phyloP scores from a whole-genome alignment of 768 basidiomycete genomes.

The Boletus vinaceobasis region DNA sequence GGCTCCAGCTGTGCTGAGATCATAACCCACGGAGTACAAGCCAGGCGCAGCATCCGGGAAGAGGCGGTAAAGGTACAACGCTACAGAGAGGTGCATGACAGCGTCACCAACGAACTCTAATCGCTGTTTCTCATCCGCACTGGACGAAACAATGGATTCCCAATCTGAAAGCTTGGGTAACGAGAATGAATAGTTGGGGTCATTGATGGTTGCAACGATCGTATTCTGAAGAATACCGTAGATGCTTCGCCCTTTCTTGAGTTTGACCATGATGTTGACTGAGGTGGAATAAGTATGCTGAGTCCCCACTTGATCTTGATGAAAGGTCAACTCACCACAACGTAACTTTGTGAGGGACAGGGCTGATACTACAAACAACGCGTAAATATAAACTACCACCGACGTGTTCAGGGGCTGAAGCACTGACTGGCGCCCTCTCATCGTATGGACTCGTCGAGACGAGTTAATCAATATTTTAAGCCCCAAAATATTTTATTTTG shows the following conservation, averaged over 20 bases:
- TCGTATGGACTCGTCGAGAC: too few species aligned
- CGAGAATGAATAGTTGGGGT: conserved; percentile 26
- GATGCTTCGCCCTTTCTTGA: conserved; percentile 13
- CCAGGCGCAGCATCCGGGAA: conserved; percentile 32
- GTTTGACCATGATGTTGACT: conserved; percentile 17
- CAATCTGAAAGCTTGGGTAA: conserved; percentile 28
- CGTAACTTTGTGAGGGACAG: too few species aligned
- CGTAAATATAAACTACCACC: too few species aligned
- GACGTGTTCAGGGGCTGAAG: too few species aligned
- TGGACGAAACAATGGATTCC: conserved; percentile 28
- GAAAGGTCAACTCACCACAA: too few species aligned
- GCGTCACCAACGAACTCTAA: conserved; percentile 49
- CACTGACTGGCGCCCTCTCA: too few species aligned
- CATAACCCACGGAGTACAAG: conserved; percentile 35
- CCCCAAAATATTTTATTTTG: too few species aligned
- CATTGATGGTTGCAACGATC: conserved; percentile 26
- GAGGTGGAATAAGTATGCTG: too few species aligned
- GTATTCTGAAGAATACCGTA: conserved; percentile 20
- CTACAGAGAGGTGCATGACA: conserved; percentile 42
- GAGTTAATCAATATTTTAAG: too few species aligned
- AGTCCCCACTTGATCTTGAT: too few species aligned
- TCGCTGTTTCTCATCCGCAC: conserved; percentile 34
- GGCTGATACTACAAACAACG: too few species aligned
- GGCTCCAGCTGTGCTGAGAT: neutral
- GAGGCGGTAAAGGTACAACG: conserved; percentile 36